phyloP scores from a whole-genome alignment of 805 yeast genomes.

The Barnettozyma salicaria region DNA sequence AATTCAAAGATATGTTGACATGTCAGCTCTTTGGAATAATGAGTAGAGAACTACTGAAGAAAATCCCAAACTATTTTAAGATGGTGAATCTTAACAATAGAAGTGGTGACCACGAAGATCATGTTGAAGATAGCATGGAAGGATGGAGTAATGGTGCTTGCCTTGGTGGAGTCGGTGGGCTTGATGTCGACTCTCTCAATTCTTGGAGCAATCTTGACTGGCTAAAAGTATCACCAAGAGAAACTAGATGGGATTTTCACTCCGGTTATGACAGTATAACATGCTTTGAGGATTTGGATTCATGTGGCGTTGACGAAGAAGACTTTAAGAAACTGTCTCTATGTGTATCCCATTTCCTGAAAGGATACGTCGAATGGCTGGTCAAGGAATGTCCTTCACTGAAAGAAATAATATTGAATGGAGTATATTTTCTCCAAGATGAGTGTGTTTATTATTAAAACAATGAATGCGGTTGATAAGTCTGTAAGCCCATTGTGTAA shows the following conservation, averaged over 20 bases:
- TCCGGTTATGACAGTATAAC: conserved; percentile 34
- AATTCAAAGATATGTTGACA: conserved; percentile 55
- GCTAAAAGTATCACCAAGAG: conserved; percentile 29
- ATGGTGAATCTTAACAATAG: too few relatives aligned
- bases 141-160: neutral
- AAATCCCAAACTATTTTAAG: conserved; percentile 24
- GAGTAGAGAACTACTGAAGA: conserved; percentile 36
- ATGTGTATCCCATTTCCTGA: conserved; percentile 43
- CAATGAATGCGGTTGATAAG: neutral
- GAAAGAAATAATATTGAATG: conserved; percentile 32
- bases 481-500: conserved; percentile 15
- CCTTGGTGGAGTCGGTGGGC: conserved; percentile 1
- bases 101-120: too few relatives aligned
- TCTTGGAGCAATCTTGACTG: conserved; percentile 27
- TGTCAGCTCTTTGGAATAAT: conserved; percentile 50
- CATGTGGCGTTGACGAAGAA: conserved; percentile 40
- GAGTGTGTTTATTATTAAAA: conserved; percentile 24
- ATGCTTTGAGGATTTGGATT: conserved; percentile 32
- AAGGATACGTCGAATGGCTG: conserved; percentile 35
- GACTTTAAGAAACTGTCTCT: conserved; percentile 36
- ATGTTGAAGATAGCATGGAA: neutral
- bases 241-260: conserved; percentile 44
- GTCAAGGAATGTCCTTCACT: conserved; percentile 31
- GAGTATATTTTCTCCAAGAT: conserved; percentile 34
- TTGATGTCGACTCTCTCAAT: neutral